Evolutionary conservation across 148 eudicot species (phyloP), one percentile per base, ranked within the genome.

Genomic region (Amaranthus hypochondriacus): DNA sequence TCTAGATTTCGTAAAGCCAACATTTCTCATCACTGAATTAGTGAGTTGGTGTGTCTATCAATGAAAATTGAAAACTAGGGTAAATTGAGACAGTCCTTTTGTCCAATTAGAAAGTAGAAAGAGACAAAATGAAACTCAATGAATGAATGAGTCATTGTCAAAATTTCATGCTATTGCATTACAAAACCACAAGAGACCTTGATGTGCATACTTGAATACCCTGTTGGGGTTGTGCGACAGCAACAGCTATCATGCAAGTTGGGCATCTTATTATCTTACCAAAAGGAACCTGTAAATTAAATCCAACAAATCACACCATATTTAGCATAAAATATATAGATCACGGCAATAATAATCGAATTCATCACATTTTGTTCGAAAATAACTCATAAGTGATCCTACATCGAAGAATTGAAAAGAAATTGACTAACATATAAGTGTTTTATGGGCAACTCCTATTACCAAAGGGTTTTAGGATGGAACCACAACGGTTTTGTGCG

Each of bases 201-300:
- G 50, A 82, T 71, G 67, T 81, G 85, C 92, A 74, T 90, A 83
- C 99, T 89, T 95, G 99, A 80, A 90, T 85, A 87, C 99, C 97
- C 88, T 92, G 87, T 79, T 92, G 97, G 9, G 99, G 99, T 72
- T 95, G 99, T 71, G 99, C 92, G 79, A 95, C 99, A 63, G 92
- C 84, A 68, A 90, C 88, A 60, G 99, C 92, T 70, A 95, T 79
- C 89, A 70, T 65, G 79, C 99, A 95, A 69, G 84, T 85, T 43
- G 97, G 99, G 81, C 97, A 95, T 75, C 84, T 87, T 57, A 95
- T 87, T 53, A 95, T 81, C 82, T 87, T 92, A 77, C 99, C 99
- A 80, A 95, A 95, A 78, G 94, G 94, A 12, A 95, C 99, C 99
- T 92, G 91, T 81, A 77, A 15, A 48, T 7, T 5, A 12, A 64